Percentiles rank a stretch among this genome's conserved stretches.
Conservation (phyloP, 2,329 filamentous ascomycete genomes). For the Rutstroemia sp. region DNA sequence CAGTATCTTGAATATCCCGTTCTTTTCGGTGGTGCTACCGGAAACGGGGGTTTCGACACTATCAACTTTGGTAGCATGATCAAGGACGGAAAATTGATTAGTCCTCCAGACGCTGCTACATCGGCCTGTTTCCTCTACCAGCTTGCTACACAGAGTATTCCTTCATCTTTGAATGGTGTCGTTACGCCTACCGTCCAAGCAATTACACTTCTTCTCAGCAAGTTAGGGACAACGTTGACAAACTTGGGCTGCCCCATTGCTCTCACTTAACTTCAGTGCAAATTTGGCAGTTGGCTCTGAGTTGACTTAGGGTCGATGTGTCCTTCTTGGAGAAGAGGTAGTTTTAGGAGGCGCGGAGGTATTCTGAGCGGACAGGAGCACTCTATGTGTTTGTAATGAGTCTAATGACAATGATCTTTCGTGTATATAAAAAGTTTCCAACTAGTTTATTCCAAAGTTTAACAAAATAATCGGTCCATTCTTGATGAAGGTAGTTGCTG, state of each 20-base stretch:
- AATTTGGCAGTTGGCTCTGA: rapidly evolving
- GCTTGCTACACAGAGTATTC: background rate
- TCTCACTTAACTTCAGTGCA: background rate
- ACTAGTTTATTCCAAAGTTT: too few relatives aligned
- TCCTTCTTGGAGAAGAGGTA: too few relatives aligned
- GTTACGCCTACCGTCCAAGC: background rate
- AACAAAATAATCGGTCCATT: too few relatives aligned
- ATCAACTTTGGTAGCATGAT: background rate
- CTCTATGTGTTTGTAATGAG: too few relatives aligned
- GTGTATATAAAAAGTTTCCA: too few relatives aligned
- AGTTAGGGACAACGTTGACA: background rate
- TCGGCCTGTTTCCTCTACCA: background rate
- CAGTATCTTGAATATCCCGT: background rate
- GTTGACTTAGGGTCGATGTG: too few relatives aligned
- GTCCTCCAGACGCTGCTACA: background rate
- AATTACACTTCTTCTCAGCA: background rate
- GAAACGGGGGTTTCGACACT: background rate
- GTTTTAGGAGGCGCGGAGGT: background rate
- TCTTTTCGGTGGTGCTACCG: background rate
- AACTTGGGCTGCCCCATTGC: constrained; percentile 1
- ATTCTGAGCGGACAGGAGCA: too few relatives aligned
- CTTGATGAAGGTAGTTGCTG: too few relatives aligned
- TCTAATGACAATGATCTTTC: too few relatives aligned
- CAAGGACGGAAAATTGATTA: background rate
- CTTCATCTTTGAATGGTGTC: background rate